Evolutionary conservation across 2,329 filamentous ascomycete genomes (phyloP), one percentile per base, ranked within the genome.

Genomic region (Scedosporium aurantiacum): DNA sequence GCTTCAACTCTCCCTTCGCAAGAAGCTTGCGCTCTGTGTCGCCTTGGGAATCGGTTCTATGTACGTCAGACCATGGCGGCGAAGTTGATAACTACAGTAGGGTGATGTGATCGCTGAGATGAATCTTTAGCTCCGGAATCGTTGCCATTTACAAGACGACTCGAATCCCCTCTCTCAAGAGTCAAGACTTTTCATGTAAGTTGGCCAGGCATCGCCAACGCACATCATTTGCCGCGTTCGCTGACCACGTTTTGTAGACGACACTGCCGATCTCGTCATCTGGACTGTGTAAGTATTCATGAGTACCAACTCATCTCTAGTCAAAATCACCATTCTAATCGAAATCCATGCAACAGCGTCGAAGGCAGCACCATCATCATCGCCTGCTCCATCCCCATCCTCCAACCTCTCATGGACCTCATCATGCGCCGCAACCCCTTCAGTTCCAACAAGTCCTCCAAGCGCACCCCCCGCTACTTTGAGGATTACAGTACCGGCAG

Each of bases 251-350:
- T 50, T 50, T 5, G 3, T 23, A 54, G 47, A 68, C 68, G 70
- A 72, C 18, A 77, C 74, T 4, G 70, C 71, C 0, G 74, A 77
- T n/a, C 67, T 78, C 3, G 69, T 77, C 1, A 71, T 78, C 23
- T 79, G 76, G 76, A 78, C 76, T 5, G 70, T 72, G 75, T 77
- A 70, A 68, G 66, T 58, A 8, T 0, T 14, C 10, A 37, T 2
- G 10, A 2, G 18, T 1, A 1, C 18, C 58, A 28, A 28, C 28
- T 7, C 16, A 23, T 57, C 23, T 18, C 7, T 47, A n/a, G 4
- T 21, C 43, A 47, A 47, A 7, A 21, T 23, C 43, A 18, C 5
- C 6, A 4, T 12, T 23, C 43, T 23, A 18, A 18, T 6, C n/a
- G 1, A 16, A 10, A 23, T 2, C 25, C 47, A 8, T 4, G 16